Conservation (phyloP, 352 stramenopile genomes). For the Phytopythium ostracodes region DNA sequence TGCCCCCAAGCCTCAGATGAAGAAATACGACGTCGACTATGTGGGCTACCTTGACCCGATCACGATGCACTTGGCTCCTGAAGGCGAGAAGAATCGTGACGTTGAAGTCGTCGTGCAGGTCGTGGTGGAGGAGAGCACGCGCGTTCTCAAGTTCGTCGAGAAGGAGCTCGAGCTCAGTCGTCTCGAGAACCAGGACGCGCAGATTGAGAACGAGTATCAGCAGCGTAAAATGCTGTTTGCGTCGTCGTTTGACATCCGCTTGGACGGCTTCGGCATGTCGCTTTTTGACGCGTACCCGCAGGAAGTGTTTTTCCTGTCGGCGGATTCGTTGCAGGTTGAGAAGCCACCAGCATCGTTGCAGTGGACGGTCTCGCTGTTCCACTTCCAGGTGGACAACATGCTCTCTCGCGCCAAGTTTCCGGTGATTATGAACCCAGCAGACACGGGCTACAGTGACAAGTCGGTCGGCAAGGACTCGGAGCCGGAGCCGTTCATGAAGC, state of each 20-base stretch:
- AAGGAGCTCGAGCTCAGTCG: slow-evolving; percentile 75
- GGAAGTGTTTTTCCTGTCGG: slow-evolving; percentile 80
- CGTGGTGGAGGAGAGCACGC: slow-evolving; percentile 72
- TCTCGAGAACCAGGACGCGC: slow-evolving; percentile 57
- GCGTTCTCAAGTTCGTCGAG: slow-evolving; percentile 77
- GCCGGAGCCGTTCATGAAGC: slow-evolving; percentile 56
- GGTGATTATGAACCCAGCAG: slow-evolving; percentile 78
- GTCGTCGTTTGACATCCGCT: slow-evolving; percentile 77
- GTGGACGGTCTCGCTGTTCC: slow-evolving; percentile 75
- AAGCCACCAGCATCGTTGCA: slow-evolving; percentile 66
- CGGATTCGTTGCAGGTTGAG: slow-evolving; percentile 72
- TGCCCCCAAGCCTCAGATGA: slow-evolving; percentile 47
- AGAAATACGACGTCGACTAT: slow-evolving; percentile 82
- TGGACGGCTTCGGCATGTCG: slow-evolving; percentile 74
- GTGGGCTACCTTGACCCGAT: slow-evolving; percentile 75
- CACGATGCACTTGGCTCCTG: slow-evolving; percentile 42
- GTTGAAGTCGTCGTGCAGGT: slow-evolving; percentile 76
- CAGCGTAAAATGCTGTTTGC: slow-evolving; percentile 77
- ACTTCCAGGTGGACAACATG: slow-evolving; percentile 87
- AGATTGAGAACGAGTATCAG: slow-evolving; percentile 68
- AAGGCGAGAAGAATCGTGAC: slow-evolving; percentile 40
- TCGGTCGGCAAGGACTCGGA: slow-evolving; percentile 42
- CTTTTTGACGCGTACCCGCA: slow-evolving; percentile 74
- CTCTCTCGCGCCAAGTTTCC: slow-evolving; percentile 74
- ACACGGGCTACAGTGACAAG: slow-evolving; percentile 77